These are phyloP conservation scores for Aspergillus carlsbadensis DNA, from an alignment of 495 filamentous ascomycete genomes.

Conservation along the genomic window DNA sequence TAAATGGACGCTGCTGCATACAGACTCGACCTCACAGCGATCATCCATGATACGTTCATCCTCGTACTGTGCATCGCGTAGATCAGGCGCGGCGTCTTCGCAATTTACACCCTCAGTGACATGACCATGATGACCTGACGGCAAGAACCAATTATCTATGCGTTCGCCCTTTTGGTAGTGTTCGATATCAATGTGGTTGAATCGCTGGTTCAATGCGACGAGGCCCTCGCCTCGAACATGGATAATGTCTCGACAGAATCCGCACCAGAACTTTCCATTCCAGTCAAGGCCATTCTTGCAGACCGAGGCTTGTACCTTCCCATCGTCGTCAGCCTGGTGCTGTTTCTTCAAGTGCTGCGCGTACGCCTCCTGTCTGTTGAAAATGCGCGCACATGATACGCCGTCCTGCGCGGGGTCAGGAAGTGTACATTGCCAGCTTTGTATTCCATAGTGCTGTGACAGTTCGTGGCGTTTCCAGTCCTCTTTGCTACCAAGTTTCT, in stretches of 20 bases:
- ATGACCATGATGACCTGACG: conserved; percentile 19
- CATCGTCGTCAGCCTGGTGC: conserved; percentile 43
- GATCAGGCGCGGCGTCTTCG: conserved; percentile 1
- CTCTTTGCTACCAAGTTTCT: conserved; percentile 85
- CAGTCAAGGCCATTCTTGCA: conserved; percentile 61
- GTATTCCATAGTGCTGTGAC: conserved; percentile 74
- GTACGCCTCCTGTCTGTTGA: conserved; percentile 62
- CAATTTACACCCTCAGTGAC: conserved; percentile 11
- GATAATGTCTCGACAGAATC: conserved; percentile 69
- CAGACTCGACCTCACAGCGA: conserved; percentile 12
- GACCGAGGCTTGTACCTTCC: conserved; percentile 45
- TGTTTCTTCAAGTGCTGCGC: conserved; percentile 55
- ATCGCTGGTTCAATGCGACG: conserved; percentile 71
- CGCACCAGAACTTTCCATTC: conserved; percentile 88
- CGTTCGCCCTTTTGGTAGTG: conserved; percentile 62
- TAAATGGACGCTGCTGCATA: conserved; percentile 10
- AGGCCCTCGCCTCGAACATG: conserved; percentile 52
- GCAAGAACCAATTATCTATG: conserved; percentile 48
- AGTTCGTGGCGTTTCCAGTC: conserved; percentile 98
- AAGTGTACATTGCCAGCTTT: conserved; percentile 73
- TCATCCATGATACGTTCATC: conserved; percentile 7
- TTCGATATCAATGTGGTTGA: conserved; percentile 77
- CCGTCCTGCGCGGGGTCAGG: conserved; percentile 31
- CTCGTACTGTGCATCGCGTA: conserved; percentile 6
- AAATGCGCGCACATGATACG: conserved; percentile 54